Evolutionary conservation across 129 eudicot species (phyloP), one percentile per base, ranked within the genome.

Genomic region (Pulicaria dysenterica): DNA sequence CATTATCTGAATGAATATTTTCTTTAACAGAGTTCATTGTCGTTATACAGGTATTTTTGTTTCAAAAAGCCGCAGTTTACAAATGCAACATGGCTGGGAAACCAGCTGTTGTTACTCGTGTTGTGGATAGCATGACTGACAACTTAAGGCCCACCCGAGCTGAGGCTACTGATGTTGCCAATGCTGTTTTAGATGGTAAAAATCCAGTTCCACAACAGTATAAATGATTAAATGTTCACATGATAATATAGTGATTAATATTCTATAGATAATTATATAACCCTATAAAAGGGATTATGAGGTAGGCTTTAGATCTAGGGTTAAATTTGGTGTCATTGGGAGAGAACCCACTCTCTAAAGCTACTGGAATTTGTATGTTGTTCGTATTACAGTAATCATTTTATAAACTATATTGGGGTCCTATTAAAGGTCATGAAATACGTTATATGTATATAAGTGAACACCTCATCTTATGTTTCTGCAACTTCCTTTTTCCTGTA

Each of bases 31-130:
- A 17, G 13, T 37, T 61, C 44, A 14, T 66, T 43, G 5, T 34
- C 42, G 19, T 6, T 67, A 13, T n/a, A 9, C 88, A 91, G 97
- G 97, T 91, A 42, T 88, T 91, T 78, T 76, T 91, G 77, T 91
- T 82, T 77, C 97, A 91, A 74, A 90, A 91, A 54, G 89, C 86
- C 13, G 97, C 91, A 64, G 74, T 91, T 77, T 79, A 91, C 85
- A 91, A 88, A 81, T 91, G 97, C 73, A 91, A 91, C 58, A 84
- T 91, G 85, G 97, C 97, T 63, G 97, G 97, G 65, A 91, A 91
- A 80, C 92, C 97, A 4, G 90, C 97, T 36, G 97, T 88, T 56
- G 85, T 91, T 45, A 91, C 97, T 65, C 97, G 97, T 54, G 91
- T 91, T 57, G 97, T 91, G 3, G 97, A 91, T 84, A 91, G 95